phyloP scores from a whole-genome alignment of 2,329 filamentous ascomycete genomes.

The Arachnomyces sp. region DNA sequence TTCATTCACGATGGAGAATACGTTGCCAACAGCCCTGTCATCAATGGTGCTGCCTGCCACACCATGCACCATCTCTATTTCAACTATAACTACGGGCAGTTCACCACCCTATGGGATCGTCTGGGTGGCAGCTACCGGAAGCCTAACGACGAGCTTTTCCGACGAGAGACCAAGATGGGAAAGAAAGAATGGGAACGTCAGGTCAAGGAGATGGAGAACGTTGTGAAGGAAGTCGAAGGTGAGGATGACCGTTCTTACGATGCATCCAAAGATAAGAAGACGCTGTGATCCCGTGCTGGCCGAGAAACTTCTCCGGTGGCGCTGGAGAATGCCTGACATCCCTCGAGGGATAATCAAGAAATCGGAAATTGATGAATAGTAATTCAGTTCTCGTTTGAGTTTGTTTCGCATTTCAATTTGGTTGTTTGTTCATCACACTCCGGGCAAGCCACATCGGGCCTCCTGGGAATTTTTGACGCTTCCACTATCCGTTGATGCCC shows the following conservation, averaged over 20 bases:
- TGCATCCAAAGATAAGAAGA: constrained; percentile 29
- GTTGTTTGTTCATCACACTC: constrained; percentile 2
- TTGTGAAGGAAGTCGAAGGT: constrained; percentile 66
- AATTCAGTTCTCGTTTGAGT: constrained; percentile 2
- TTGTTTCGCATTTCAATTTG: constrained; percentile 4
- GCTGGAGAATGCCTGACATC: too few relatives aligned
- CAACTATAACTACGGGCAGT: constrained; percentile 92
- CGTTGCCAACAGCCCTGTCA: constrained; percentile 76
- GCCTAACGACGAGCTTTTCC: constrained; percentile 79
- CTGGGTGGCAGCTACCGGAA: constrained; percentile 78
- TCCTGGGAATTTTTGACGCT: not conserved
- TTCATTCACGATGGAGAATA: constrained; percentile 96
- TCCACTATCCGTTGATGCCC: too few relatives aligned
- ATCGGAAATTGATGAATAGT: constrained; percentile 6
- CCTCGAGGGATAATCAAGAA: too few relatives aligned
- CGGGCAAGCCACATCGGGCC: not conserved
- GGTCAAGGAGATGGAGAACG: constrained; percentile 64
- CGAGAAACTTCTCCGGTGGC: too few relatives aligned
- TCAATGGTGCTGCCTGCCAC: constrained; percentile 94
- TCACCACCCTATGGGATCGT: constrained; percentile 86
- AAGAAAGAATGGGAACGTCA: constrained; percentile 73
- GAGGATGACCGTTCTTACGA: constrained; percentile 40
- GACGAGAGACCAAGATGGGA: constrained; percentile 78
- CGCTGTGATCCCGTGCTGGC: constrained; percentile 19
- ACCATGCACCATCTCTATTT: constrained; percentile 83